Evolutionary conservation across 345 rosid species (phyloP).

Genomic region (Hibiscus trionum): DNA sequence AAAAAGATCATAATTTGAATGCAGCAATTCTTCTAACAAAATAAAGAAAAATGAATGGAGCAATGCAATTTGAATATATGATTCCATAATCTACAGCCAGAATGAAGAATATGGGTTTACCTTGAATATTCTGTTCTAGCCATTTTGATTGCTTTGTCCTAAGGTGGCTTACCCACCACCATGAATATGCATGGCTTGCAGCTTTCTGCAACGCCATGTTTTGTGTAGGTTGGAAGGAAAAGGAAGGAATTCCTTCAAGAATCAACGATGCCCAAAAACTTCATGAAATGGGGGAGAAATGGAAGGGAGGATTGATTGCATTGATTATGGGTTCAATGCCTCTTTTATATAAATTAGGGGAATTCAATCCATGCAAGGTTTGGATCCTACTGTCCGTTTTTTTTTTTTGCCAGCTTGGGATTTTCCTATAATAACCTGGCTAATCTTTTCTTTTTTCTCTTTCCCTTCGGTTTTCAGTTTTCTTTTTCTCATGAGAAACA

Average conservation of each 20-base stretch:
- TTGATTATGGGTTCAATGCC: conserved; percentile 18
- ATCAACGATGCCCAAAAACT: neutral
- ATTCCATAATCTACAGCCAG: too few species aligned
- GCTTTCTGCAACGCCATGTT: conserved; percentile 61
- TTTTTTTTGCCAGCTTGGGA: neutral
- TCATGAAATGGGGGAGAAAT: conserved; percentile 5
- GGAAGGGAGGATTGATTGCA: conserved; percentile 13
- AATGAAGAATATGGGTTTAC: conserved; percentile 18
- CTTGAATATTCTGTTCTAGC: conserved; percentile 72
- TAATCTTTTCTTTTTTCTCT: neutral
- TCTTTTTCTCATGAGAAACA: neutral
- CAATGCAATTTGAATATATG: too few species aligned
- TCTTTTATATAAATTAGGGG: conserved; percentile 2
- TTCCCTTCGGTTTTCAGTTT: too few species aligned
- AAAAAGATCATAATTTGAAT: too few species aligned
- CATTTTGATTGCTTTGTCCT: conserved; percentile 85
- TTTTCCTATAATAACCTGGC: neutral
- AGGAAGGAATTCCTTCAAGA: conserved; percentile 2
- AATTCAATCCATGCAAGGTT: too few species aligned
- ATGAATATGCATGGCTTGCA: conserved; percentile 72
- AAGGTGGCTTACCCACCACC: conserved; percentile 96
- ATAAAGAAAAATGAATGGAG: too few species aligned
- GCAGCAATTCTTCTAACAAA: too few species aligned
- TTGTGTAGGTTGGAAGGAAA: neutral
- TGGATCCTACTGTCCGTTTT: too few species aligned